These are phyloP conservation scores for Candida germanica DNA, from an alignment of 805 yeast species.

Conservation along the genomic window DNA sequence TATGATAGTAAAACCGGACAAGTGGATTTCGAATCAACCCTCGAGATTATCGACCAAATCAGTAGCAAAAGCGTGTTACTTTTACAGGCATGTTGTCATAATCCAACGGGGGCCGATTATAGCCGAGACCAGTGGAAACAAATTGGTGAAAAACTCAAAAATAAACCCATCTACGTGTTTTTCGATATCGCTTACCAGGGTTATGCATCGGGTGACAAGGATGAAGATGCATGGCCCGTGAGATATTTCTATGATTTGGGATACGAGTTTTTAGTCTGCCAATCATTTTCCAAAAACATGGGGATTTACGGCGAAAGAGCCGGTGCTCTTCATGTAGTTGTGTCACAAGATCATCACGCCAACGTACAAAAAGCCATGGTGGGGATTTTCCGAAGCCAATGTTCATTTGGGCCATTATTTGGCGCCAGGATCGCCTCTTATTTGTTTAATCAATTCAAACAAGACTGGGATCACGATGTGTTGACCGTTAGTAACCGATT, in stretches of 20 bases:
- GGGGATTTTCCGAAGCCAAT: slow-evolving; percentile 35
- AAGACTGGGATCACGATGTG: slow-evolving; percentile 38
- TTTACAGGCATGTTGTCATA: slow-evolving; percentile 44
- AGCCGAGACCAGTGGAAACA: slow-evolving; percentile 34
- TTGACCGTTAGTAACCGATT: slow-evolving; percentile 28
- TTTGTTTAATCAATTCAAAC: slow-evolving; percentile 25
- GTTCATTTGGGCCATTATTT: slow-evolving; percentile 46
- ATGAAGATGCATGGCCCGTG: slow-evolving; percentile 45
- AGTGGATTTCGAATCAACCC: slow-evolving; percentile 27
- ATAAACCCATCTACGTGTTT: slow-evolving; percentile 25
- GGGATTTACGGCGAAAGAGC: slow-evolving; percentile 41
- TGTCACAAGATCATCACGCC: slow-evolving; percentile 14
- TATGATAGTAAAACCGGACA: slow-evolving; percentile 26
- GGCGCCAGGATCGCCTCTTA: slow-evolving; percentile 42
- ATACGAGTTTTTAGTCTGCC: slow-evolving; percentile 43
- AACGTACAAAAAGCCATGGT: slow-evolving; percentile 25
- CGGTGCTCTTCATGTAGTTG: slow-evolving; percentile 35
- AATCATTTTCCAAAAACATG: slow-evolving; percentile 41
- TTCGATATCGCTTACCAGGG: slow-evolving; percentile 45
- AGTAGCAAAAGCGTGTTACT: slow-evolving; percentile 32
- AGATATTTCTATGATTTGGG: slow-evolving; percentile 28
- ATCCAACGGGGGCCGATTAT: slow-evolving; percentile 44
- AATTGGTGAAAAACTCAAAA: slow-evolving; percentile 24
- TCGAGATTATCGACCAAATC: slow-evolving; percentile 26
- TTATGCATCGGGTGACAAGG: slow-evolving; percentile 55